Conservation (phyloP, 768 basidiomycete genomes). For the Auricularia cornea region DNA sequence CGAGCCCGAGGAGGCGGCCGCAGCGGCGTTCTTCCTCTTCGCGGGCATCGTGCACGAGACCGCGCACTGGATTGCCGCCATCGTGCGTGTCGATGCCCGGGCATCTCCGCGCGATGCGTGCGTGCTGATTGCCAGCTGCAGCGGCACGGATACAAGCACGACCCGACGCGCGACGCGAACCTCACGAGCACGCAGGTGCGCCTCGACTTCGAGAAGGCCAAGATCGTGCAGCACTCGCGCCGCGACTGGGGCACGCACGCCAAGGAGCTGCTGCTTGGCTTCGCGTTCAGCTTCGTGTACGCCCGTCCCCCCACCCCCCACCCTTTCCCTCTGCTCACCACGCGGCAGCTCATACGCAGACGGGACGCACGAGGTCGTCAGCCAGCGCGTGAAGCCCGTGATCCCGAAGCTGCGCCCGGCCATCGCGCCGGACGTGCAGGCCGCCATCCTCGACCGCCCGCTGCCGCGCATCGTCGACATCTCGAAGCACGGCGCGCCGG, state of each 20-base stretch:
- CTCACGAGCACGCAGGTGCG: not conserved
- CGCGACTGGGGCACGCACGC: conserved; percentile 3
- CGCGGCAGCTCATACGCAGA: not conserved
- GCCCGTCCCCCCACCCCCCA: not conserved
- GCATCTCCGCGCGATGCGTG: too few relatives aligned
- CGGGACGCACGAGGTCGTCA: not conserved
- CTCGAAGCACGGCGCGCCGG: not conserved
- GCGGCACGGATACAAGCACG: not conserved
- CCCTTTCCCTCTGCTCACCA: not conserved
- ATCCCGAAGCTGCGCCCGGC: not conserved
- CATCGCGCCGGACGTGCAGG: not conserved
- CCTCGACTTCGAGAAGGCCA: not conserved
- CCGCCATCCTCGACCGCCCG: not conserved
- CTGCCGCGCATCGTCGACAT: not conserved
- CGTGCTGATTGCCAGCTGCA: too few relatives aligned
- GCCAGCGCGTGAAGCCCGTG: not conserved
- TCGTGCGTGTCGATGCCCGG: not conserved
- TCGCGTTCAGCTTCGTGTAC: not conserved
- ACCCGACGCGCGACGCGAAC: not conserved
- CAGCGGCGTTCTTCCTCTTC: not conserved
- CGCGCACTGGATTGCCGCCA: not conserved
- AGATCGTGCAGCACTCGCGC: not conserved
- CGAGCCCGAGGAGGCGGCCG: not conserved
- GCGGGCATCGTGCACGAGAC: conserved; percentile 1
- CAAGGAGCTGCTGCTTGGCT: not conserved